These are phyloP conservation scores for Pseudozyma tsukubaensis DNA, from an alignment of 1,284 basidiomycete genomes.

Conservation along the genomic window DNA sequence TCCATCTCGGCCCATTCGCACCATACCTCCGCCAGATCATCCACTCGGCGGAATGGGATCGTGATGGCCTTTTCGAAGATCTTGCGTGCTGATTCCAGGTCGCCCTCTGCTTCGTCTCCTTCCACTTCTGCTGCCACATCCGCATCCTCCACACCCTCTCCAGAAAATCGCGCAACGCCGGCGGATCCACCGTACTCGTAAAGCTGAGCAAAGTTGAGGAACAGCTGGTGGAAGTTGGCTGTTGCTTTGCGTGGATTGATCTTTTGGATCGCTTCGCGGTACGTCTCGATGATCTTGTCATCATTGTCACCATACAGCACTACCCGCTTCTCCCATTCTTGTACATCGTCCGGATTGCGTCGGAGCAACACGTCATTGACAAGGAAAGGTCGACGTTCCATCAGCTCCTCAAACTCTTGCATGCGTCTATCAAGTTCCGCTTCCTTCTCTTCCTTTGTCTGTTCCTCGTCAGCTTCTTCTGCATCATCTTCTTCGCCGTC, in stretches of 20 bases:
- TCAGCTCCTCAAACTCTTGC: slow-evolving; percentile 92
- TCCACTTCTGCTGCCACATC: slow-evolving; percentile 73
- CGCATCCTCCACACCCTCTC: slow-evolving; percentile 73
- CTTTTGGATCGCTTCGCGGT: slow-evolving; percentile 87
- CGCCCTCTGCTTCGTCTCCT: slow-evolving; percentile 75
- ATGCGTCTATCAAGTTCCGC: slow-evolving; percentile 87
- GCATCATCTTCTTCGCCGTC: slow-evolving; percentile 58
- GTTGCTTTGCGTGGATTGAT: slow-evolving; percentile 90
- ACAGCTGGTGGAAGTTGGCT: slow-evolving; percentile 88
- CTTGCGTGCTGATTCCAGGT: slow-evolving; percentile 86
- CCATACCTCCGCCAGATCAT: slow-evolving; percentile 98
- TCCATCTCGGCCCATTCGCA: slow-evolving; percentile 99
- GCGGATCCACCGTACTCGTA: slow-evolving; percentile 89
- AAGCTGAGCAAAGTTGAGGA: slow-evolving; percentile 95
- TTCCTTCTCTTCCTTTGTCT: slow-evolving; percentile 77
- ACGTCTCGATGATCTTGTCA: slow-evolving; percentile 92
- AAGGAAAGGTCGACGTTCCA: slow-evolving; percentile 94
- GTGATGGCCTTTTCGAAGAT: slow-evolving; percentile 91
- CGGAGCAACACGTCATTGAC: slow-evolving; percentile 94
- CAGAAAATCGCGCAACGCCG: slow-evolving; percentile 65
- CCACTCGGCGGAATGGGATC: slow-evolving; percentile 92
- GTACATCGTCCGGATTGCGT: slow-evolving; percentile 96
- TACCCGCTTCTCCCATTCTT: slow-evolving; percentile 99
- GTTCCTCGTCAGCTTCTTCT: slow-evolving; percentile 41
- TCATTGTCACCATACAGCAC: slow-evolving; percentile 92